Evolutionary conservation across 108 stramenopile species (phyloP).

Genomic region (Conticribra weissflogii): DNA sequence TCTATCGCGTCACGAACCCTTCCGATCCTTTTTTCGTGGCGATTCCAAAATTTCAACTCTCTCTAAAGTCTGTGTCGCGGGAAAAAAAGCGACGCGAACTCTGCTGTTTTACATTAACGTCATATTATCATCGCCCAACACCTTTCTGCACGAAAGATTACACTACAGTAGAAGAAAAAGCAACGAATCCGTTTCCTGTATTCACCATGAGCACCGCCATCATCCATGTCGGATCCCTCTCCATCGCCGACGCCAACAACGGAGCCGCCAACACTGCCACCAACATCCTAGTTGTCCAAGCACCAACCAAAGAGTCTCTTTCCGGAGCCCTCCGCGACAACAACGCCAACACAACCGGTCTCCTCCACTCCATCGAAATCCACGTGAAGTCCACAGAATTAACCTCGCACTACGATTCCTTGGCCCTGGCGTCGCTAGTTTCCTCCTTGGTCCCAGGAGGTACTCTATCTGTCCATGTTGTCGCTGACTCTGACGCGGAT

Average conservation of each 20-base stretch:
- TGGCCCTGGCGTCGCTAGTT: slow-evolving; percentile 44
- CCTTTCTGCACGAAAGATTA: no score
- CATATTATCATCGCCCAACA: no score
- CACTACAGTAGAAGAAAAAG: no score
- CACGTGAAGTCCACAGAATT: slow-evolving; percentile 24
- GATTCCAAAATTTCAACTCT: no score
- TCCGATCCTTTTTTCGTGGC: no score
- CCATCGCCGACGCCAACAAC: slow-evolving; percentile 10
- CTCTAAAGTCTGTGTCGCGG: no score
- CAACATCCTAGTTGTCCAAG: slow-evolving; percentile 18
- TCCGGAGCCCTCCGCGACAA: slow-evolving; percentile 16
- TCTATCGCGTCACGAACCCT: no score
- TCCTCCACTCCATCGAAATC: slow-evolving; percentile 29
- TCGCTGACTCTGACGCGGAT: neutral
- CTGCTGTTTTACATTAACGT: no score
- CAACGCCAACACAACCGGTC: slow-evolving; percentile 4
- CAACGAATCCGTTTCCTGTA: no score
- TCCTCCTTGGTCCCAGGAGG: slow-evolving; percentile 22
- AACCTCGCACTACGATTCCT: slow-evolving; percentile 41
- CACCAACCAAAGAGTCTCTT: slow-evolving; percentile 35
- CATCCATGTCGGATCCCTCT: slow-evolving; percentile 21
- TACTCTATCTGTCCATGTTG: slow-evolving; percentile 30
- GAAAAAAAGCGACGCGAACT: no score
- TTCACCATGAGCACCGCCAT: slow-evolving; percentile 19
- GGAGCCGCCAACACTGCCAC: slow-evolving; percentile 4